Conservation (phyloP, 345 rosid species). For the Clarkia xantiana region DNA sequence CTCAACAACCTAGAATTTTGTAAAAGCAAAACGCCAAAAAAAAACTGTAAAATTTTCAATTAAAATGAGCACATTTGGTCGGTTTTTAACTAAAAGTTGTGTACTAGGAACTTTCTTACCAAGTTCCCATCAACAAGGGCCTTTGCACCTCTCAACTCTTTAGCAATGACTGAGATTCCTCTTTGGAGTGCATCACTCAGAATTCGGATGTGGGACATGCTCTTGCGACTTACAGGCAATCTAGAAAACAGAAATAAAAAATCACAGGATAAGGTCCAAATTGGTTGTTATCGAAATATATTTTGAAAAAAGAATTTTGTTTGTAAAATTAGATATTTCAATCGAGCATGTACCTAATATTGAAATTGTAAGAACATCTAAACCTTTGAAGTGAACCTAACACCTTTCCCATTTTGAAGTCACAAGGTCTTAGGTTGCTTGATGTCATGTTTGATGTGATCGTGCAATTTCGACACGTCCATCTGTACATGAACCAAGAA, state of each 20-base stretch:
- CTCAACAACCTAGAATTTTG: conserved; percentile 29
- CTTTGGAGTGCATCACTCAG: conserved; percentile 42
- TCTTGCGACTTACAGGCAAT: conserved; percentile 37
- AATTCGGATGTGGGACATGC: conserved; percentile 22
- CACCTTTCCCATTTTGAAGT: conserved; percentile 74
- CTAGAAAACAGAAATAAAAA: conserved; percentile 15
- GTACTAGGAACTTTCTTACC: conserved; percentile 30
- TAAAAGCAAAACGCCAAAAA: not conserved
- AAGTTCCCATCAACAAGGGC: conserved; percentile 69
- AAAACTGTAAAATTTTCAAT: not conserved
- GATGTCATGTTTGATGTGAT: conserved; percentile 53
- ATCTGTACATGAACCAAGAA: conserved; percentile 25
- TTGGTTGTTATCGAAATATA: no score
- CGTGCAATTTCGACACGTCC: conserved; percentile 64
- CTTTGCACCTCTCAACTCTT: conserved; percentile 54
- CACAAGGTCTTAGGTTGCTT: conserved; percentile 69
- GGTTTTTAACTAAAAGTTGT: not conserved
- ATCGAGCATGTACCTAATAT: conserved; percentile 34
- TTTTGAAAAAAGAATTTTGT: no score
- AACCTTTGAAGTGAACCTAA: conserved; percentile 53
- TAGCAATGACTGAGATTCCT: conserved; percentile 43
- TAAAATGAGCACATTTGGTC: not conserved
- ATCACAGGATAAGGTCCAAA: no score
- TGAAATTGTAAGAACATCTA: conserved; percentile 68
- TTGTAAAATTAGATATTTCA: no score